Evolutionary conservation across 2,329 filamentous ascomycete genomes (phyloP), one percentile per base, ranked within the genome.

Genomic region (Trichoderma sp.): DNA sequence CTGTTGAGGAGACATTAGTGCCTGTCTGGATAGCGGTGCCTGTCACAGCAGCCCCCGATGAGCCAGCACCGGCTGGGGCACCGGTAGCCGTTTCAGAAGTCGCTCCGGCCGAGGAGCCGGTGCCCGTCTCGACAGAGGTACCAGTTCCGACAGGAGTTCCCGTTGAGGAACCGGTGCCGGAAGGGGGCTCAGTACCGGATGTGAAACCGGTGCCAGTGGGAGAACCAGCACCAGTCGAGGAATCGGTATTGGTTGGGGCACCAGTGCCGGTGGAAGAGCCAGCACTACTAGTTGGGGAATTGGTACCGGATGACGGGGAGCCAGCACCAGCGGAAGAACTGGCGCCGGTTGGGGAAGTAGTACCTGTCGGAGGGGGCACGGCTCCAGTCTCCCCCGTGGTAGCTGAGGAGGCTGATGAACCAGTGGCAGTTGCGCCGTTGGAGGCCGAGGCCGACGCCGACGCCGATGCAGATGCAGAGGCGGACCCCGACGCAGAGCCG

Each of bases 351-450:
- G 41, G 43, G 34, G 48, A 43, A 62, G 34, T 47, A 39, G 39
- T 63, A 55, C 60, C 50, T 47, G 59, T 54, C 50, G 60, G 43
- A 48, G 60, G 26, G 7, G 60, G 15, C n/a, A 28, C 26, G 24
- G 48, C 44, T 21, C 41, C 48, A 55, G 59, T 54, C 50, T 28
- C 59, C 17, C 48, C 59, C 17, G 59, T 21, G 17, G 48, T 21
- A 14, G 50, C 44, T 39, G 60, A 30, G 24, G 60, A 21, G n/a
- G 41, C 48, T 63, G 60, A 54, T 47, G 60, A 30, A 19, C 41
- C 41, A n/a, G 50, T 24, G 44, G 19, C 50, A 51, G 50, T 45
- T 47, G 60, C 39, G 26, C 60, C 50, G 55, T 24, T 30, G 19
- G 60, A 63, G 26, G 48, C 41, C n/a, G 60, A 50, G 15, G 41